Evolutionary conservation across 768 basidiomycete species (phyloP), one percentile per base, ranked within the genome.

Genomic region (Dacryopinax spathularia): DNA sequence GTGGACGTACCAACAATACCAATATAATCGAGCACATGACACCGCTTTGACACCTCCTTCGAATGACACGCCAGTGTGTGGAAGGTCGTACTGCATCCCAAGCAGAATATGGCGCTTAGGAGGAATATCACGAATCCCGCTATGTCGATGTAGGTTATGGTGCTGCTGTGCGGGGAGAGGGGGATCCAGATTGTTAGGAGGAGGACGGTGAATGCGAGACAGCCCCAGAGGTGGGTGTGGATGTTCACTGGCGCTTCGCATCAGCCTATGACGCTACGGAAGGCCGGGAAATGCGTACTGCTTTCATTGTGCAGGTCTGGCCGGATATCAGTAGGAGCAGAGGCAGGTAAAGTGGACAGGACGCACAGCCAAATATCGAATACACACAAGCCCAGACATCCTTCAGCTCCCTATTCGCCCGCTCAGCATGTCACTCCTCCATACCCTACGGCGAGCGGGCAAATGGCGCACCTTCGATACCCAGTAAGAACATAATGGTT

Each of bases 251-350:
- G 29, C 65, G 60, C 65, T 69, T 34, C 60, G 27, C 22, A 15
- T 37, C 16, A 6, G 36, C 1, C 34, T 36, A 31, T 33, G 7
- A 25, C 12, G n/a, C 18, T 1, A 18, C 20, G 1, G 12, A 1
- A 1, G 41, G 12, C 18, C 29, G 37, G 20, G 25, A 35, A 34
- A 29, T 61, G 69, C 73, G 63, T 67, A 85, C 88, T 79, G 64
- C 86, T 87, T 74, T 89, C 88, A 68, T 89, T 90, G 72, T 90
- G 88, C 64, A 87, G 68, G 74, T 87, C 88, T 89, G 67, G 29
- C 9, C 12, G 16, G 37, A 5, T 37, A 34, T 63, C 22, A 33
- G 27, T 10, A 36, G 15, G 60, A 64, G 37, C 43, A 43, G 48
- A 63, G 66, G 59, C 63, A 62, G 61, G 41, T 65, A 48, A 31